A percentile compares a stretch with the other conserved stretches of the same genome.
phyloP scores from a whole-genome alignment of 2,329 filamentous ascomycete genomes.

The Xylaria sp. region DNA sequence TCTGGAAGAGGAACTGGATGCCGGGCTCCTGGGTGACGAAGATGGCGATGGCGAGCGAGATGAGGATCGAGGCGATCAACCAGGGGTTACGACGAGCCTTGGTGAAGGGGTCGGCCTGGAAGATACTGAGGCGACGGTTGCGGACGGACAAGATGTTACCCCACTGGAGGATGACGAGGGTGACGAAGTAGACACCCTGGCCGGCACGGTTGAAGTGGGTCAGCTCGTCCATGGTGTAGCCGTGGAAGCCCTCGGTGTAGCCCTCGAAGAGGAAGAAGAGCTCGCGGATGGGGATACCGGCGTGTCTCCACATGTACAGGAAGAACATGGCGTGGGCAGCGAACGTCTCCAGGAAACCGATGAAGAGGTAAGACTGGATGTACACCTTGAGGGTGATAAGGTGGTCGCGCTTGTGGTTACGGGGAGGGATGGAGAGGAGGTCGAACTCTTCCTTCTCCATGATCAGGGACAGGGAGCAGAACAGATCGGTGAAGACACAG shows the following conservation, averaged over 20 bases:
- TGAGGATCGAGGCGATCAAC: background rate
- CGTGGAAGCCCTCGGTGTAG: background rate
- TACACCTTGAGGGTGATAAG: background rate
- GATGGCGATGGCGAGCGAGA: background rate
- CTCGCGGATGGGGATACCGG: background rate
- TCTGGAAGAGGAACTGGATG: background rate
- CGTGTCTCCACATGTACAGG: slow-evolving; percentile 1
- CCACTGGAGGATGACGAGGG: background rate
- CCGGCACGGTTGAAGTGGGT: background rate
- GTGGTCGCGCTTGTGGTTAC: background rate
- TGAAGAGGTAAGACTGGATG: background rate
- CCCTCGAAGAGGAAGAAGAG: background rate
- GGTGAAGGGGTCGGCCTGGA: background rate
- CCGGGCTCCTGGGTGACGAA: background rate
- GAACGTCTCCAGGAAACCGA: background rate
- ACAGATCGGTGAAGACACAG: background rate
- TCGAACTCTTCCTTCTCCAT: slow-evolving; percentile 2
- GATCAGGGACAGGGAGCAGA: background rate
- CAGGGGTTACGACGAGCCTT: background rate
- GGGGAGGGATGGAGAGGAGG: background rate
- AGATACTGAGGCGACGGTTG: background rate
- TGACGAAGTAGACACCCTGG: background rate
- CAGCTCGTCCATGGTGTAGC: background rate
- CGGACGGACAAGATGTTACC: background rate
- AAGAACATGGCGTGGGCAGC: background rate